Percentiles rank a stretch among this genome's conserved stretches.
Conservation (phyloP, 1,284 basidiomycete species). For the Rhizopogon parksii region DNA sequence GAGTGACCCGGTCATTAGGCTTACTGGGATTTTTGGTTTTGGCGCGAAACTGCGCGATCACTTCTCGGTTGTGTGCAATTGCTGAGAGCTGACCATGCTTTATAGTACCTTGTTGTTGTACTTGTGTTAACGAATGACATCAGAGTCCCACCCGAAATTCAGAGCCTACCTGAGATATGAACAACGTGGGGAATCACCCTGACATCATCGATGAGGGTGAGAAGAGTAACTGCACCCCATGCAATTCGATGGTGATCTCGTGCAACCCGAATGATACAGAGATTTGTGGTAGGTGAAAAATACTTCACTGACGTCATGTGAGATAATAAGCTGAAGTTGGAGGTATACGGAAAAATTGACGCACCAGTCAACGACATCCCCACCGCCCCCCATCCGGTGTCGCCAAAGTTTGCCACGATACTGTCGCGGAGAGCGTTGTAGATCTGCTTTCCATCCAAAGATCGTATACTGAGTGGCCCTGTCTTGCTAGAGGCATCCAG, state of each 20-base stretch:
- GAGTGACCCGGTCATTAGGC: conserved; percentile 10
- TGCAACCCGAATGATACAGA: conserved; percentile 73
- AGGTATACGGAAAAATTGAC: conserved; percentile 11
- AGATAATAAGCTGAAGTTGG: background rate
- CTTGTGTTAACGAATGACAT: background rate
- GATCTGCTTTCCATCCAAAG: conserved; percentile 52
- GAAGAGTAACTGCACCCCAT: conserved; percentile 65
- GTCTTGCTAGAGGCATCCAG: background rate
- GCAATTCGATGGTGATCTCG: conserved; percentile 67
- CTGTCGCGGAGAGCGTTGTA: conserved; percentile 63
- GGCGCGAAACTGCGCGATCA: conserved; percentile 55
- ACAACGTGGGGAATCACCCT: conserved; percentile 62
- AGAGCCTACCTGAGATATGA: conserved; percentile 60
- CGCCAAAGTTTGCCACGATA: conserved; percentile 68
- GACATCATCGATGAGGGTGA: conserved; percentile 51
- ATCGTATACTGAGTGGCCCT: background rate
- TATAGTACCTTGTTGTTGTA: conserved; percentile 53
- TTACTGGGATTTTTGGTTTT: conserved; percentile 45
- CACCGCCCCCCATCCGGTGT: conserved; percentile 73
- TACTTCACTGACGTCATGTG: conserved; percentile 57
- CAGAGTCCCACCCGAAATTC: background rate
- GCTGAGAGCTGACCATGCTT: conserved; percentile 73
- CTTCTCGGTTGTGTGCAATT: conserved; percentile 60
- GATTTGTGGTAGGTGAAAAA: conserved; percentile 67
- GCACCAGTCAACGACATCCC: conserved; percentile 59